phyloP scores from a whole-genome alignment of 1,284 basidiomycete species.

The Marasmius sp. region DNA sequence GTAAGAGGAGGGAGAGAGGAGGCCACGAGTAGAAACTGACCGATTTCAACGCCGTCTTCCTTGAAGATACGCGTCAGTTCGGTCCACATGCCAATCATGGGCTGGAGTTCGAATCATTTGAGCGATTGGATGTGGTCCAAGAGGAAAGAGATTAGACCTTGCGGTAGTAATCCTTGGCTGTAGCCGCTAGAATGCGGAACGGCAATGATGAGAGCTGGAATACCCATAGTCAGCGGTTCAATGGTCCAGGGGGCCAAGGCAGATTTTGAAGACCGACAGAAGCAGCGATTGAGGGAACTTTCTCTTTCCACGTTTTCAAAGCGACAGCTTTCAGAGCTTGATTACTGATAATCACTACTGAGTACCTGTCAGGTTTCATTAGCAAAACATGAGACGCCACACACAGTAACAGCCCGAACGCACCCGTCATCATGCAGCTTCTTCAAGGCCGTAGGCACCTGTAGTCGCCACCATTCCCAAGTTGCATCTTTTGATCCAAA shows the following conservation, averaged over 20 bases:
- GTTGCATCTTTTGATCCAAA: constrained; percentile 40
- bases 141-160: constrained; percentile 39
- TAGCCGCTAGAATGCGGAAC: constrained; percentile 80
- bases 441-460: constrained; percentile 67
- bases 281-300: constrained; percentile 5
- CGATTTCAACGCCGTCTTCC: constrained; percentile 61
- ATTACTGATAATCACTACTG: constrained; percentile 81
- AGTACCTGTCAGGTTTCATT: constrained; percentile 46
- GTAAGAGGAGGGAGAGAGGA: neutral
- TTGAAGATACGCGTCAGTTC: constrained; percentile 64
- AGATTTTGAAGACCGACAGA: neutral
- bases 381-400: neutral
- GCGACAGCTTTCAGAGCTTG: constrained; percentile 67
- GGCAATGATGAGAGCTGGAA: constrained; percentile 70
- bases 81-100: constrained; percentile 86
- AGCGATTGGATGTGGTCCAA: neutral
- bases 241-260: neutral
- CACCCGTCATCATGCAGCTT: constrained; percentile 64
- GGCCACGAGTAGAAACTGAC: constrained; percentile 37
- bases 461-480: constrained; percentile 79
- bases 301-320: constrained; percentile 37
- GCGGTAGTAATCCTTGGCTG: constrained; percentile 72
- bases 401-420: constrained; percentile 16
- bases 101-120: constrained; percentile 27
- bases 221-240: neutral